Evolutionary conservation across 768 basidiomycete genomes (phyloP).

Genomic region (Rubroboletus pulcherrimus): DNA sequence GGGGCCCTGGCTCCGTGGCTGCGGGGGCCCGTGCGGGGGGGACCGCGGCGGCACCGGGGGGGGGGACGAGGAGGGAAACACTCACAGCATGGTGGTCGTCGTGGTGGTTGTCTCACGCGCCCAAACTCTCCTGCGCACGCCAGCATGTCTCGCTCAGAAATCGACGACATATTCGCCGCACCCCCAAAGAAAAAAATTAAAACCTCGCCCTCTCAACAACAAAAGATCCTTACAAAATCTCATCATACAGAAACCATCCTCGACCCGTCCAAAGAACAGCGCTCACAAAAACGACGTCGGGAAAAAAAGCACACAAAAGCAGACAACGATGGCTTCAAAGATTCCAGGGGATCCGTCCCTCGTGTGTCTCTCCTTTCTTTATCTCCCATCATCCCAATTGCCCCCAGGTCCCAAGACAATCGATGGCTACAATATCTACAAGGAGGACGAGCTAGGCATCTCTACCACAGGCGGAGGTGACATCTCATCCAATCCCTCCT

Average conservation of each 20-base stretch:
- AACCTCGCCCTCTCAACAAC: not conserved
- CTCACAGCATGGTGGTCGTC: constrained; percentile 21
- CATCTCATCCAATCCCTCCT: constrained; percentile 1
- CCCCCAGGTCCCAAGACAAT: constrained; percentile 66
- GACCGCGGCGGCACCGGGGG: no score
- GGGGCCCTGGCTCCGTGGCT: no score
- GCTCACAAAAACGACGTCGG: constrained; percentile 32
- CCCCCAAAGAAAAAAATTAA: constrained; percentile 42
- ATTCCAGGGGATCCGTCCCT: constrained; percentile 70
- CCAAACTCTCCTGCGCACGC: constrained; percentile 12
- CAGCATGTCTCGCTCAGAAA: constrained; percentile 61
- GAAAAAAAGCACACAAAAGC: constrained; percentile 26
- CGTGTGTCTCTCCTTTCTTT: constrained; percentile 44
- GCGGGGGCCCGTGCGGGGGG: no score
- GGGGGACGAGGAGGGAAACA: no score
- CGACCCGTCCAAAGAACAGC: constrained; percentile 51
- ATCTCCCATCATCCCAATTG: constrained; percentile 10
- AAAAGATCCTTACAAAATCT: not conserved
- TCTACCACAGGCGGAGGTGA: constrained; percentile 67
- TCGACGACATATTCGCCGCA: constrained; percentile 78
- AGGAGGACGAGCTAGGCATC: constrained; percentile 80
- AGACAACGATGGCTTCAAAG: constrained; percentile 54
- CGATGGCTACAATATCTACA: constrained; percentile 77
- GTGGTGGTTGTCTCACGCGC: constrained; percentile 19
- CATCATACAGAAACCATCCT: constrained; percentile 54